These are phyloP conservation scores for Suillus clintonianus DNA, from an alignment of 768 basidiomycete genomes.

Conservation along the genomic window DNA sequence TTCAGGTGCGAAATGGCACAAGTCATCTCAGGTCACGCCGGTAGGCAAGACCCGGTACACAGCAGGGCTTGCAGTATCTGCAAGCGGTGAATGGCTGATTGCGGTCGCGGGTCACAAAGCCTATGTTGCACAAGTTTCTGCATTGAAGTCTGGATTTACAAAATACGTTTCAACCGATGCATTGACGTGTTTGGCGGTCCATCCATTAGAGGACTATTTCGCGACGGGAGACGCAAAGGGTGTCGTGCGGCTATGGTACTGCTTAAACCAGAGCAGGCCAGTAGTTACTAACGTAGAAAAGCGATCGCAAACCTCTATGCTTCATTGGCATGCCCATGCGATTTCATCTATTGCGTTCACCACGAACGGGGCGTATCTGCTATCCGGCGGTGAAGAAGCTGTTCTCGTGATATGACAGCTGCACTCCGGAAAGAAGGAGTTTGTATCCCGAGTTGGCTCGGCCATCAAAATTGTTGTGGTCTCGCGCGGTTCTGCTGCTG, in stretches of 20 bases:
- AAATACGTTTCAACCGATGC: constrained; percentile 82
- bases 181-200: constrained; percentile 83
- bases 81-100: constrained; percentile 77
- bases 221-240: constrained; percentile 92
- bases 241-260: constrained; percentile 90
- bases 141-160: constrained; percentile 66
- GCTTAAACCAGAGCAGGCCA: constrained; percentile 62
- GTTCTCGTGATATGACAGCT: constrained; percentile 98
- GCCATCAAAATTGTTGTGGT: constrained; percentile 75
- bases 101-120: constrained; percentile 74
- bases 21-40: constrained; percentile 50
- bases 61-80: constrained; percentile 68
- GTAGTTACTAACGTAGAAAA: constrained; percentile 69
- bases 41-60: constrained; percentile 71
- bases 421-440: constrained; percentile 85
- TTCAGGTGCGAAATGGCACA: constrained; percentile 41
- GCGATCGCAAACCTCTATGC: constrained; percentile 76
- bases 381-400: constrained; percentile 94
- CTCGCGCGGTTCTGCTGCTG: constrained; percentile 46
- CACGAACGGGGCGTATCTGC: constrained; percentile 85
- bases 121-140: constrained; percentile 66
- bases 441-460: constrained; percentile 88
- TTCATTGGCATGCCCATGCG: constrained; percentile 98
- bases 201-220: constrained; percentile 90
- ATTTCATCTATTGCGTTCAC: constrained; percentile 88